Base-by-base conservation (phyloP, 768 basidiomycete genomes). In the Lactifluus piperatus region DNA sequence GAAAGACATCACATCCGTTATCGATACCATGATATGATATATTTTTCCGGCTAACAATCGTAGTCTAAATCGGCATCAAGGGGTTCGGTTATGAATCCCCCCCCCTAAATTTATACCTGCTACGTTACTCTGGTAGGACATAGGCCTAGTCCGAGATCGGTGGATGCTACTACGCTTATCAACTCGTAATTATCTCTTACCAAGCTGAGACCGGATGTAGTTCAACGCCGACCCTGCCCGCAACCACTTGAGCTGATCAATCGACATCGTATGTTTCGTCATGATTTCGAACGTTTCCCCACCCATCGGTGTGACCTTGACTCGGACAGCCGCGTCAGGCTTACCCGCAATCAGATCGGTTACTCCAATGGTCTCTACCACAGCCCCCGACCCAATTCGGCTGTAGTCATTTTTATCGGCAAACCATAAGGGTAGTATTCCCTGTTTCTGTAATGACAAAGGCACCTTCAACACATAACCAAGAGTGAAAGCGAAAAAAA, bases 351-450 rank as follows among this genome's bases (percentile, higher is more conserved):
- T 72, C 9, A 93, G 73, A 39, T 84, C 80, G 3, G 79, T 76
- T 16, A 99, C 78, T n/a, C 94, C 95, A 37, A 83, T 62, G 2
- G 97, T 99, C 70, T 91, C 82, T 29, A 98, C 71, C 20, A 79
- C 68, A 69, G 98, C 94, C 13, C 90, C 90, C 47, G 89, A 78
- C 10, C 82, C 85, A 66, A 99, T 92, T 47, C 81, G 83, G 50
- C 76, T 72, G 72, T 99, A 98, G 73, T 97, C 94, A 8, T 76
- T 72, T 71, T 91, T 91, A 71, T 97, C 80, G 7, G 74, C 81
- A 68, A 98, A 91, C 87, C 93, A 97, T n/a, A 98, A 77, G 14
- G 97, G 97, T 20, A 99, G 79, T 51, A 99, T 77, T 34, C 97
- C 97, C 82, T 99, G 97, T 82, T 99, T 99, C 91, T 94, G 70